These are phyloP conservation scores for Solanum chmielewskii DNA, from an alignment of 257 asterid genomes.

Conservation along the genomic window DNA sequence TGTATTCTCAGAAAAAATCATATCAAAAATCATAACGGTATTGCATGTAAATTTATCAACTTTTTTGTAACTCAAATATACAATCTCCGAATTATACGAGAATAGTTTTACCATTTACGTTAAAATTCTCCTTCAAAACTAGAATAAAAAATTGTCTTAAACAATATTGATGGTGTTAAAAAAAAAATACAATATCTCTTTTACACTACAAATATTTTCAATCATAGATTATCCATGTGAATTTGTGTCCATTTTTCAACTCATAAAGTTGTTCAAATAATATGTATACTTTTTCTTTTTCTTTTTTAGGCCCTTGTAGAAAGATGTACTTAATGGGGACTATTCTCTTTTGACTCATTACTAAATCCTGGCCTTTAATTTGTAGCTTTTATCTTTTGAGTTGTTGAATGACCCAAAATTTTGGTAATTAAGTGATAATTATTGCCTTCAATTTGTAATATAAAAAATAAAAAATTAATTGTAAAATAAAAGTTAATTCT, in stretches of 20 bases:
- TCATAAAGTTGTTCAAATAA: background rate
- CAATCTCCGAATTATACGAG: rapidly evolving
- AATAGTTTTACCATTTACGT: background rate
- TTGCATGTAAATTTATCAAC: rapidly evolving
- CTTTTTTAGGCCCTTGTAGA: background rate
- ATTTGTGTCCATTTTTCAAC: background rate
- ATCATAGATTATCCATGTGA: background rate
- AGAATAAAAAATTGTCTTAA: background rate
- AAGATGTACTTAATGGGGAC: background rate
- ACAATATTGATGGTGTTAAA: background rate
- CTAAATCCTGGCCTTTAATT: background rate
- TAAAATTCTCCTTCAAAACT: background rate
- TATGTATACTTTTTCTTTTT: background rate
- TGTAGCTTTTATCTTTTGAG: constrained; percentile 9
- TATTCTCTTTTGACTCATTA: background rate
- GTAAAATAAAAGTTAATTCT: background rate
- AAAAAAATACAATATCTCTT: background rate
- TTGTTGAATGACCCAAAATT: constrained; percentile 8
- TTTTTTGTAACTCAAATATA: background rate
- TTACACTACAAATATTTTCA: background rate
- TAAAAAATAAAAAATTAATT: background rate
- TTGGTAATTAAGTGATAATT: background rate
- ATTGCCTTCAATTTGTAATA: background rate
- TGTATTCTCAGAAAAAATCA: background rate
- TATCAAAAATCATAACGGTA: background rate